A percentile compares a stretch with the other conserved stretches of the same genome.
Conservation (phyloP, 1,284 basidiomycete genomes). For the Sparassis latifolia region DNA sequence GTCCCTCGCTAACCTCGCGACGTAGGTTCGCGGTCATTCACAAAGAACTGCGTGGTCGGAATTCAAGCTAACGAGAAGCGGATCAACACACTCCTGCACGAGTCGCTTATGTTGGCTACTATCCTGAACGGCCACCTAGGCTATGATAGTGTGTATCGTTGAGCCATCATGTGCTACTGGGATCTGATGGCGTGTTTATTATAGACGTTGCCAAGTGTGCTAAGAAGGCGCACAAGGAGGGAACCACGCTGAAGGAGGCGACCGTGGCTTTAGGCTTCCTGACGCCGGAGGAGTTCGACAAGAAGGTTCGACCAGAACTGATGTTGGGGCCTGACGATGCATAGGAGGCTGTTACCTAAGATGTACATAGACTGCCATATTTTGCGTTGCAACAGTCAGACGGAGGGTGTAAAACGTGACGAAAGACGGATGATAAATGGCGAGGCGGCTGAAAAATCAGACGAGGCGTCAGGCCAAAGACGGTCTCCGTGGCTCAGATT, state of each 20-base stretch:
- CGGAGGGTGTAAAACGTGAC: background rate
- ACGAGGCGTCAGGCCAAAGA: too few relatives aligned
- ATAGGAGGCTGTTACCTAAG: conserved; percentile 12
- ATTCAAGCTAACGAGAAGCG: conserved; percentile 94
- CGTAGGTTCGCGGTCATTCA: conserved; percentile 82
- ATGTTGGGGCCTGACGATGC: conserved; percentile 73
- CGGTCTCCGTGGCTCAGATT: background rate
- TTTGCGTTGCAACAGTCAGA: background rate
- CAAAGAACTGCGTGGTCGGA: conserved; percentile 94
- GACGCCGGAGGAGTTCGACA: conserved; percentile 90
- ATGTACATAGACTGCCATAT: too few relatives aligned
- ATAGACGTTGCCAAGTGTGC: conserved; percentile 95
- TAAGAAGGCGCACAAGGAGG: conserved; percentile 99
- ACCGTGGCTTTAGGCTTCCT: conserved; percentile 85
- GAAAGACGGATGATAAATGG: background rate
- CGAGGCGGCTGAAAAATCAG: background rate
- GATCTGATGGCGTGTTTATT: conserved; percentile 7
- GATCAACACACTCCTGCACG: conserved; percentile 86
- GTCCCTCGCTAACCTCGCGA: background rate
- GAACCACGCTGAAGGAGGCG: conserved; percentile 92
- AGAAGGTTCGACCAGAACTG: conserved; percentile 91
- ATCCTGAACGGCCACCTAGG: conserved; percentile 91
- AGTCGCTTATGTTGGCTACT: conserved; percentile 95
- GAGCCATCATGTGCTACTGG: conserved; percentile 1
- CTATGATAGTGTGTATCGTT: conserved; percentile 79